phyloP scores from a whole-genome alignment of 148 eudicot genomes.

The Suaeda aralocaspica region DNA sequence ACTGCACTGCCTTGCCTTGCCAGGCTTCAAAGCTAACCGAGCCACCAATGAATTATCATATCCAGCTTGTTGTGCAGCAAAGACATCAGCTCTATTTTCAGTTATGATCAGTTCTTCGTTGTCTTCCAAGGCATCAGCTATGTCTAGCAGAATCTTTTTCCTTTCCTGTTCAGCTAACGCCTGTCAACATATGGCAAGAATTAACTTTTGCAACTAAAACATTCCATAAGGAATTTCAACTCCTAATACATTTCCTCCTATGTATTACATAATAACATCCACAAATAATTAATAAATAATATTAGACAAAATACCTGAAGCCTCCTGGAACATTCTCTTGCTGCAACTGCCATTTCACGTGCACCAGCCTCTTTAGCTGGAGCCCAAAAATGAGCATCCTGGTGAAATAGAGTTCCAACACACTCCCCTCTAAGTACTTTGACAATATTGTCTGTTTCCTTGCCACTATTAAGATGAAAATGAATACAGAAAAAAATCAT shows the following conservation, averaged over 20 bases:
- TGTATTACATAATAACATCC: not conserved
- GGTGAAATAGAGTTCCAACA: slow-evolving; percentile 86
- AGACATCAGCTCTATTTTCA: slow-evolving; percentile 82
- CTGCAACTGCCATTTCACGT: slow-evolving; percentile 90
- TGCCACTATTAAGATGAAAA: slow-evolving; percentile 52
- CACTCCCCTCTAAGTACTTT: slow-evolving; percentile 71
- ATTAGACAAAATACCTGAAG: slow-evolving; percentile 67
- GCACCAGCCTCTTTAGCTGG: slow-evolving; percentile 50
- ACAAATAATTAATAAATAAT: not conserved
- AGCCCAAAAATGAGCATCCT: slow-evolving; percentile 62
- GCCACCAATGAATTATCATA: slow-evolving; percentile 71
- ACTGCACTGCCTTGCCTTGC: slow-evolving; percentile 52
- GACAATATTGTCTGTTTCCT: slow-evolving; percentile 59
- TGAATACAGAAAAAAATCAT: slow-evolving; percentile 15
- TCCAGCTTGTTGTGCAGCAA: slow-evolving; percentile 69
- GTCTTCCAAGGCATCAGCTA: slow-evolving; percentile 85
- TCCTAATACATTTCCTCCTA: not conserved
- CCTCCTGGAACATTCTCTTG: slow-evolving; percentile 78
- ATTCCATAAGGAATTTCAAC: not conserved
- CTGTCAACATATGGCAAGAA: slow-evolving; percentile 31
- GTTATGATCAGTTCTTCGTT: slow-evolving; percentile 48
- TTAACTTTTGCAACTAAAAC: not conserved
- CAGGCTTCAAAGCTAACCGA: slow-evolving; percentile 75
- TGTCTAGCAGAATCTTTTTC: slow-evolving; percentile 57
- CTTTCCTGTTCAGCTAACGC: slow-evolving; percentile 70